A percentile compares a stretch with the other conserved stretches of the same genome.
Conservation (phyloP, 163 green algal genomes). For the Coccomyxa subellipsoidea region DNA sequence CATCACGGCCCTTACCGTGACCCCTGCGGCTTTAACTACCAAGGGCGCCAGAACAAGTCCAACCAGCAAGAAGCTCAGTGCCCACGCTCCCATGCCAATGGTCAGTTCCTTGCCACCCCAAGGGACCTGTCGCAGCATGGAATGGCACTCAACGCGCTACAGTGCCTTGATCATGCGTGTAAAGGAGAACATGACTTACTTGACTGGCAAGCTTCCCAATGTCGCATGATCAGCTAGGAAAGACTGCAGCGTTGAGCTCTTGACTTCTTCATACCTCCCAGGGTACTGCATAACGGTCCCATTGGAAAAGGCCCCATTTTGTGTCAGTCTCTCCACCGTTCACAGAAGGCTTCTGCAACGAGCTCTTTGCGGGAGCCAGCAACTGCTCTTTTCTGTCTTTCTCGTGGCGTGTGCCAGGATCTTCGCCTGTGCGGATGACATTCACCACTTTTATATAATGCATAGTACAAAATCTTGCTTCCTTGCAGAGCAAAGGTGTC, state of each 20-base stretch:
- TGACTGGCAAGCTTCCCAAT: too few species aligned
- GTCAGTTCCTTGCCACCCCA: constrained; percentile 40
- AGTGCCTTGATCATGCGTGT: too few species aligned
- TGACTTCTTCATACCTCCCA: too few species aligned
- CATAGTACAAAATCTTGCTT: too few species aligned
- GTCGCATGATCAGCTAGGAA: too few species aligned
- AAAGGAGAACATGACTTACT: too few species aligned
- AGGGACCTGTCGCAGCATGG: constrained; percentile 23
- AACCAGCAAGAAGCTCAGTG: constrained; percentile 35
- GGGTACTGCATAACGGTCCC: neutral
- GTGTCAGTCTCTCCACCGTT: neutral
- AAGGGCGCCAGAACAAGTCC: constrained; percentile 20
- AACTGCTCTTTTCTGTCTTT: neutral
- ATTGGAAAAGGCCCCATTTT: neutral
- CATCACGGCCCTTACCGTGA: neutral
- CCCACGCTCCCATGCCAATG: constrained; percentile 46
- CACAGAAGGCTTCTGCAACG: neutral
- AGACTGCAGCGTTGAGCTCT: too few species aligned
- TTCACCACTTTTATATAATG: too few species aligned
- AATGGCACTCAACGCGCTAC: too few species aligned
- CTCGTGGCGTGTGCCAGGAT: neutral
- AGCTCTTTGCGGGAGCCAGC: neutral
- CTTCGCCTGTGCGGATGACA: neutral
- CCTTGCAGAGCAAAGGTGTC: neutral
- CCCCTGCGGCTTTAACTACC: neutral